These are phyloP conservation scores for Diaporthe batatas DNA, from an alignment of 2,329 filamentous ascomycete species.

Conservation along the genomic window DNA sequence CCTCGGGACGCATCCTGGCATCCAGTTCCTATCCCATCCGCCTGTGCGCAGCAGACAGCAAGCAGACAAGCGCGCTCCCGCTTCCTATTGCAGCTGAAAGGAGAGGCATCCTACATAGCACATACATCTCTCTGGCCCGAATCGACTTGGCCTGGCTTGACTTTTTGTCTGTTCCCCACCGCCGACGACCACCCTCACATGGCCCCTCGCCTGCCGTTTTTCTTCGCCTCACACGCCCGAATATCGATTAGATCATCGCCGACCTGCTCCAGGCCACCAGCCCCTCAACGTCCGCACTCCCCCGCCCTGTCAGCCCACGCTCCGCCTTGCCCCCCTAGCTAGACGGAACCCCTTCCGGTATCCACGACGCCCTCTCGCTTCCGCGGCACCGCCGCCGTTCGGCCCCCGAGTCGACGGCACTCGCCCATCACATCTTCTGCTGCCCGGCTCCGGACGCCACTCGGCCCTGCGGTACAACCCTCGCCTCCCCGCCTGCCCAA, in stretches of 20 bases:
- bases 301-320: constrained; percentile 3
- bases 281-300: constrained; percentile 20
- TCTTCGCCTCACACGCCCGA: constrained; percentile 2
- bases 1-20: constrained; percentile 6
- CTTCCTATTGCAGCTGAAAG: constrained; percentile 15
- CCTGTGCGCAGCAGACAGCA: neutral
- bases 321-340: constrained; percentile 4
- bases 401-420: constrained; percentile 6
- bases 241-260: constrained; percentile 23
- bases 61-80: constrained; percentile 6
- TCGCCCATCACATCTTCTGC: constrained; percentile 12
- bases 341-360: neutral
- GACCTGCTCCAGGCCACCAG: constrained; percentile 9
- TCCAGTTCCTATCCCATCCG: too few species aligned
- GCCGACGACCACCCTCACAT: neutral
- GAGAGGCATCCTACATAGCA: constrained; percentile 1
- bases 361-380: constrained; percentile 2
- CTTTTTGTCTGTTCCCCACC: constrained; percentile 24
- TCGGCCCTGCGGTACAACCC: constrained; percentile 4
- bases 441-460: constrained; percentile 8
- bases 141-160: constrained; percentile 1
- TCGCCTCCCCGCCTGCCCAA: constrained; percentile 15
- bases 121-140: constrained; percentile 5
- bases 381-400: constrained; percentile 1
- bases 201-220: neutral